Conservation (phyloP, 352 stramenopile species). For the Phytophthora ramorum region DNA sequence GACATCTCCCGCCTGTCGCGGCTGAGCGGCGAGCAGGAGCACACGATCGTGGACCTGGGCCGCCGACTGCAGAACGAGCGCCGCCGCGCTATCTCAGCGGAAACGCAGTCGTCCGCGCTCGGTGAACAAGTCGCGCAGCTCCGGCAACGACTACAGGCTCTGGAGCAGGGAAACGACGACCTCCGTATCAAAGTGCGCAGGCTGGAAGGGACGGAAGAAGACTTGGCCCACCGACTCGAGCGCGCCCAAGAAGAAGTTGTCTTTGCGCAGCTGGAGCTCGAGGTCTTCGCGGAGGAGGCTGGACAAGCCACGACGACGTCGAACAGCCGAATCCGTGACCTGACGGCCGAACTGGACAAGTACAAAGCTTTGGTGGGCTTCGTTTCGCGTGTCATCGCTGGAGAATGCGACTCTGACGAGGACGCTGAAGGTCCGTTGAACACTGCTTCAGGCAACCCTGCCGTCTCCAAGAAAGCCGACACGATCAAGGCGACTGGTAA, state of each 20-base stretch:
- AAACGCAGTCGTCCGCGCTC: slow-evolving; percentile 15
- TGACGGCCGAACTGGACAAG: slow-evolving; percentile 9
- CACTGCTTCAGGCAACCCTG: background rate
- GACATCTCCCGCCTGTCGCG: slow-evolving; percentile 31
- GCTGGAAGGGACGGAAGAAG: slow-evolving; percentile 66
- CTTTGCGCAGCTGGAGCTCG: slow-evolving; percentile 7
- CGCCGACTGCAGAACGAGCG: background rate
- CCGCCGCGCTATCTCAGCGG: background rate
- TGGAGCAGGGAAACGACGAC: slow-evolving; percentile 75
- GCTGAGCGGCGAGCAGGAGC: slow-evolving; percentile 35
- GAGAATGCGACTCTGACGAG: background rate
- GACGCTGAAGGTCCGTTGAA: background rate
- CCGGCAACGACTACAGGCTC: slow-evolving; percentile 40
- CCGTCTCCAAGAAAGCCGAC: background rate
- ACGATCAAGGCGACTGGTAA: too few relatives aligned
- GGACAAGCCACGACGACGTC: background rate
- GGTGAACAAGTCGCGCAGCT: slow-evolving; percentile 42
- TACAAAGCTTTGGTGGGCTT: slow-evolving; percentile 17
- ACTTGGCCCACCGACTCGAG: slow-evolving; percentile 68
- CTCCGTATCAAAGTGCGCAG: slow-evolving; percentile 67
- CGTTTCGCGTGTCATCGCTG: slow-evolving; percentile 8
- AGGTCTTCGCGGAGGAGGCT: slow-evolving; percentile 1
- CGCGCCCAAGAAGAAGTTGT: slow-evolving; percentile 65
- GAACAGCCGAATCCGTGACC: background rate
- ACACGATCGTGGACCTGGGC: slow-evolving; percentile 9